phyloP scores from a whole-genome alignment of 2,329 filamentous ascomycete genomes.

The Diplodia mutila region DNA sequence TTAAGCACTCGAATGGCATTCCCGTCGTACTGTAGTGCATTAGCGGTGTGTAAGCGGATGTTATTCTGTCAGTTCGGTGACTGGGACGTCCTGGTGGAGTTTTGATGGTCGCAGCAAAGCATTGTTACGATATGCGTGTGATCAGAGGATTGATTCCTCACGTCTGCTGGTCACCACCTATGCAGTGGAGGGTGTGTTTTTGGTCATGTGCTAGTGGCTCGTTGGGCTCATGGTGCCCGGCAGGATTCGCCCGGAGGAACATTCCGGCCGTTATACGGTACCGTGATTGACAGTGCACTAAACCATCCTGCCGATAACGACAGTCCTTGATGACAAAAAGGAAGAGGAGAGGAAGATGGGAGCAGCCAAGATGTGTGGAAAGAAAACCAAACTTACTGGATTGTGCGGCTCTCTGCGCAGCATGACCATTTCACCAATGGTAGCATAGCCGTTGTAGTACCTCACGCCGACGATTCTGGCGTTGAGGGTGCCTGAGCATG shows the following conservation, averaged over 20 bases:
- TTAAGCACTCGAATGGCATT: slow-evolving; percentile 83
- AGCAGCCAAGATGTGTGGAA: background rate
- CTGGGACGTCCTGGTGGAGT: background rate
- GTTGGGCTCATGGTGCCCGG: background rate
- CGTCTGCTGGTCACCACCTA: background rate
- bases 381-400: slow-evolving; percentile 31
- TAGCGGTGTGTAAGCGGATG: background rate
- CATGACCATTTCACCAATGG: slow-evolving; percentile 40
- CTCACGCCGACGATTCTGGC: slow-evolving; percentile 64
- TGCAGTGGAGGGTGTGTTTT: background rate
- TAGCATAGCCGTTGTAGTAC: slow-evolving; percentile 42
- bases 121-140: background rate
- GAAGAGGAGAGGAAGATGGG: background rate
- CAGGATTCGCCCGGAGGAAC: background rate
- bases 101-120: background rate
- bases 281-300: background rate
- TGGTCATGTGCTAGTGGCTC: background rate
- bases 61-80: background rate
- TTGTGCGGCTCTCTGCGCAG: slow-evolving; percentile 67
- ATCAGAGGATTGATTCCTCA: background rate
- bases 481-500: slow-evolving; percentile 39
- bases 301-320: background rate
- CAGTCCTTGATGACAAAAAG: background rate
- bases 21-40: slow-evolving; percentile 56
- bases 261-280: background rate